phyloP scores from a whole-genome alignment of 305 asterid species.

The Fraxinus sp. region DNA sequence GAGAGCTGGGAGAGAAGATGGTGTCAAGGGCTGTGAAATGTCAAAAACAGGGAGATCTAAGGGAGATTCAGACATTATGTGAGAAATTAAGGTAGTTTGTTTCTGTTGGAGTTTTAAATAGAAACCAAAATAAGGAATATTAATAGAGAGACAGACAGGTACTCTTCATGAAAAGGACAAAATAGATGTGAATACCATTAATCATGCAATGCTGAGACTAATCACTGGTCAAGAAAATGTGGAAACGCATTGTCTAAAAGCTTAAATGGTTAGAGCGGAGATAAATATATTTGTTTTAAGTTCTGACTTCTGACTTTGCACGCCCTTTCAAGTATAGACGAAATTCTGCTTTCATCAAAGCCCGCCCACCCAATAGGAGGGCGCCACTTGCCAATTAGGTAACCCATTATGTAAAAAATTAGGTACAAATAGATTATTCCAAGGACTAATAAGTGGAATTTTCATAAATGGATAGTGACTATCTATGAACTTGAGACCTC shows the following conservation, averaged over 20 bases:
- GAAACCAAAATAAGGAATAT: conserved; percentile 22
- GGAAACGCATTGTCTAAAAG: not conserved
- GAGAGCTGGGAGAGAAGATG: conserved; percentile 52
- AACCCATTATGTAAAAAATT: too few species aligned
- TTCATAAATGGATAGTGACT: not conserved
- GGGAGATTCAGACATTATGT: conserved; percentile 39
- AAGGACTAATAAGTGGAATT: not conserved
- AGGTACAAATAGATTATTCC: too few species aligned
- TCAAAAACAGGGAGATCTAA: conserved; percentile 61
- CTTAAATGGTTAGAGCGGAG: not conserved
- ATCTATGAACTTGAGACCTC: not conserved
- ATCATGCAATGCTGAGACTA: conserved; percentile 28
- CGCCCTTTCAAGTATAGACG: not conserved
- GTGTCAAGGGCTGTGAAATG: conserved; percentile 52
- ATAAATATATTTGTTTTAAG: not conserved
- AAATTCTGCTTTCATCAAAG: not conserved
- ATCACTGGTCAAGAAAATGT: conserved; percentile 25
- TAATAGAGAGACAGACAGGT: conserved; percentile 1
- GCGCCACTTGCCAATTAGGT: too few species aligned
- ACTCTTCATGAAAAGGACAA: conserved; percentile 18
- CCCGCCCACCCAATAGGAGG: too few species aligned
- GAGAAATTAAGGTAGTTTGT: conserved; percentile 20
- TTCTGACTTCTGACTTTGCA: not conserved
- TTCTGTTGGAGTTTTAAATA: conserved; percentile 28
- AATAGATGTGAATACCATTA: conserved; percentile 23